phyloP scores from a whole-genome alignment of 208 protist genomes.

The Spongospora subterranea region DNA sequence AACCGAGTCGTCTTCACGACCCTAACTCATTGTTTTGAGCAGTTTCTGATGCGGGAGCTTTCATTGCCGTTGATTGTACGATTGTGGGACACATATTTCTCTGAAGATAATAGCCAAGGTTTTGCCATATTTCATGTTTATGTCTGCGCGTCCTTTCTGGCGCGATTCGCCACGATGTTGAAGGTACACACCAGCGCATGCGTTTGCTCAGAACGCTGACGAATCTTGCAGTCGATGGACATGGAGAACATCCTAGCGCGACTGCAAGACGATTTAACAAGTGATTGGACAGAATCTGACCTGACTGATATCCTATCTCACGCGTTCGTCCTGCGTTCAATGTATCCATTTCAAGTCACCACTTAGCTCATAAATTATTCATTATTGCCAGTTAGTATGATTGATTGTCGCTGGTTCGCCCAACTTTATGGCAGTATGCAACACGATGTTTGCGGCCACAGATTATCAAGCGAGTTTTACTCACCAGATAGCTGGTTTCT shows the following conservation, averaged over 20 bases:
- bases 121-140: slow-evolving; percentile 84
- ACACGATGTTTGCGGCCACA: too few relatives aligned
- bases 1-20: not conserved
- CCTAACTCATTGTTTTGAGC: not conserved
- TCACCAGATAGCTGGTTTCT: too few relatives aligned
- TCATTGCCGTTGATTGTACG: slow-evolving; percentile 79
- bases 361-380: too few relatives aligned
- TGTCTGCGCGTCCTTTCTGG: slow-evolving; percentile 82
- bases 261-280: slow-evolving; percentile 78
- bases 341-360: not conserved
- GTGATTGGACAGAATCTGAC: slow-evolving; percentile 74
- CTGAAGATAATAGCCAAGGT: slow-evolving; percentile 73
- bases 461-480: too few relatives aligned
- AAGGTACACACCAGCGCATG: slow-evolving; percentile 37
- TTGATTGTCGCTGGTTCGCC: too few relatives aligned
- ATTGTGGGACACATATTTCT: slow-evolving; percentile 86
- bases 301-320: slow-evolving; percentile 74
- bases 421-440: too few relatives aligned
- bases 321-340: slow-evolving; percentile 54
- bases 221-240: slow-evolving; percentile 67
- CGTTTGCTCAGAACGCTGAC: not conserved
- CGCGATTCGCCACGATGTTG: slow-evolving; percentile 71
- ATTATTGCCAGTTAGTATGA: too few relatives aligned
- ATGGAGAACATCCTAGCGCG: slow-evolving; percentile 78
- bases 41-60: slow-evolving; percentile 82